Evolutionary conservation across 768 basidiomycete species (phyloP), one percentile per base, ranked within the genome.

Genomic region (Boletus sp.): DNA sequence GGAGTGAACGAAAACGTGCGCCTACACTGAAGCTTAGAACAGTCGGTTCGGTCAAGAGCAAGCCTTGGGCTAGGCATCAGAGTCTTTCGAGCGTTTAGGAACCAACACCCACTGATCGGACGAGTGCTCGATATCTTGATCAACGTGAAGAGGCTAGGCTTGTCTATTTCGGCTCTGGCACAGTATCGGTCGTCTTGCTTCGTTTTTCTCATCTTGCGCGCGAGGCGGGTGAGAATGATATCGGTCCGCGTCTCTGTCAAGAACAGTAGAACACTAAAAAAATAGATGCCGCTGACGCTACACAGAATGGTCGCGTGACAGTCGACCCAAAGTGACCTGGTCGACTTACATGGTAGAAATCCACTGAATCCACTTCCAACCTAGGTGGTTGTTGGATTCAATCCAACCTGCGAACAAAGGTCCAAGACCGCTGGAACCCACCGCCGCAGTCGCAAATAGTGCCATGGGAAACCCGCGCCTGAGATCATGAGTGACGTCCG

Each of bases 331-430:
- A 44, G 46, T 46, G 40, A 47, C 40, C 11, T 10, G 7, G 33
- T 34, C 15, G 42, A 64, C 62, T 51, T 38, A 83, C 85, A 86
- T 88, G 62, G 83, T 74, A 57, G 84, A 83, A 9, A 90, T 78
- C 90, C 89, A 92, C 62, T 90, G 83, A 25, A 94, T 89, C 88
- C 90, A 92, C 27, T 88, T 75, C 88, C 90, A 92, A 57, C 77
- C 76, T 1, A 91, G 66, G 19, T 70, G 71, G 0, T 73, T 64
- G 54, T 83, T 80, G 56, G 79, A 76, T 62, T 88, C 85, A 21
- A 88, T 76, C 83, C 83, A 89, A 14, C 84, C 85, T 23, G 83
- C 81, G 4, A 78, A 64, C 1, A 87, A 64, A 0, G 89, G 84
- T 3, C 83, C 90, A 1, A 90, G 34, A 1, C 83, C 87, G 0